phyloP scores from a whole-genome alignment of 2,329 filamentous ascomycete genomes.

The Colletotrichum nymphaeae region DNA sequence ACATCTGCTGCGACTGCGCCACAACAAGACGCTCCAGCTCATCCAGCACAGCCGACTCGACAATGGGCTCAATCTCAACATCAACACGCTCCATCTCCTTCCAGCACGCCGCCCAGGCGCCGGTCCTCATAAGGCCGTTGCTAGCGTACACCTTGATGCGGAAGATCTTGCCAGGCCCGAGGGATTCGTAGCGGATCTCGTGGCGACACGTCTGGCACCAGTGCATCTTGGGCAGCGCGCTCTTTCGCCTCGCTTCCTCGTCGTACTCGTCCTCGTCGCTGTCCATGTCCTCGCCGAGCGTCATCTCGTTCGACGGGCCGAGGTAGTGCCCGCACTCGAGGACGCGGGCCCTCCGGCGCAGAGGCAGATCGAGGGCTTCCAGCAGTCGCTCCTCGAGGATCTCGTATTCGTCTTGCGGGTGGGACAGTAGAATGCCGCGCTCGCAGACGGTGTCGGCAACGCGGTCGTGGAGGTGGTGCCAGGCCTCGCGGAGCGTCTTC shows the following conservation, averaged over 20 bases:
- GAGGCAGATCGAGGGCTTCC: constrained; percentile 74
- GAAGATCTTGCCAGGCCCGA: constrained; percentile 70
- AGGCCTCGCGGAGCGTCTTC: constrained; percentile 69
- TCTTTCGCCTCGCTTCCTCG: constrained; percentile 39
- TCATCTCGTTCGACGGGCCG: constrained; percentile 65
- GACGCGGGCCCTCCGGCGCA: constrained; percentile 73
- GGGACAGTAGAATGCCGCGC: constrained; percentile 79
- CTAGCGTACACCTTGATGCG: constrained; percentile 91
- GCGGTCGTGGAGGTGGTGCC: constrained; percentile 76
- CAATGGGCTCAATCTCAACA: constrained; percentile 85
- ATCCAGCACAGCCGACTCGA: constrained; percentile 65
- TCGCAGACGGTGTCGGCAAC: constrained; percentile 79
- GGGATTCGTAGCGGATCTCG: constrained; percentile 66
- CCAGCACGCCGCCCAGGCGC: constrained; percentile 95
- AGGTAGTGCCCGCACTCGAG: constrained; percentile 83
- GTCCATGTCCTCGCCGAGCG: constrained; percentile 55
- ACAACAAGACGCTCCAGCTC: constrained; percentile 69
- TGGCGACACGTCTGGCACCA: constrained; percentile 69
- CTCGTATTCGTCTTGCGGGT: constrained; percentile 84
- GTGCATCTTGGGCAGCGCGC: constrained; percentile 51
- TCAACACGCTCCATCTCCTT: constrained; percentile 99
- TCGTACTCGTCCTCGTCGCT: constrained; percentile 58
- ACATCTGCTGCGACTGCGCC: constrained; percentile 52
- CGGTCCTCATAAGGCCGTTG: constrained; percentile 91
- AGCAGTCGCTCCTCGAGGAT: constrained; percentile 59